These are phyloP conservation scores for Macroventuria anomochaeta DNA, from an alignment of 2,329 filamentous ascomycete genomes.

Conservation along the genomic window DNA sequence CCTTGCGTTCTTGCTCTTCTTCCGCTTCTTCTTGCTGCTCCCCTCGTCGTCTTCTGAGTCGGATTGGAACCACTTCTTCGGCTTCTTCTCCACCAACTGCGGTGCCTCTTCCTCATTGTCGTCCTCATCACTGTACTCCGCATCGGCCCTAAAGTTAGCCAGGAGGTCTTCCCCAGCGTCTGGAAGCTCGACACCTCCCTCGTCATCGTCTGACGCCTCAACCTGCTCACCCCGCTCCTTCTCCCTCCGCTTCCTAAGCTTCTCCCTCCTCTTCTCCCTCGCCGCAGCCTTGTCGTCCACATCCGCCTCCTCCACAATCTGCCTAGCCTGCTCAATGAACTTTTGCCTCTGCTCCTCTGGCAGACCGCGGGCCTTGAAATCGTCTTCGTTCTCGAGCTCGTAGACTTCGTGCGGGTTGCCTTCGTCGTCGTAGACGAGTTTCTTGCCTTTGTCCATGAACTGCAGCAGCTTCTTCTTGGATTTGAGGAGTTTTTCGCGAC, in stretches of 20 bases:
- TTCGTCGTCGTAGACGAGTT: constrained; percentile 91
- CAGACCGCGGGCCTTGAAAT: constrained; percentile 76
- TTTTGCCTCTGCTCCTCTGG: constrained; percentile 76
- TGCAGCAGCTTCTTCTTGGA: constrained; percentile 95
- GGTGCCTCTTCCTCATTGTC: constrained; percentile 52
- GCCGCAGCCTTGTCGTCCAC: constrained; percentile 80
- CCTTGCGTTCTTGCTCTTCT: constrained; percentile 57
- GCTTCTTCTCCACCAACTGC: constrained; percentile 63
- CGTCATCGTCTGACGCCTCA: constrained; percentile 35
- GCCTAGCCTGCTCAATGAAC: constrained; percentile 79
- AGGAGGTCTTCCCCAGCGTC: constrained; percentile 48
- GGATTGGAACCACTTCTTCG: constrained; percentile 81
- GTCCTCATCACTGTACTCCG: constrained; percentile 51
- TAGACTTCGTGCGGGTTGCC: constrained; percentile 85
- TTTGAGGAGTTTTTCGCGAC: constrained; percentile 90
- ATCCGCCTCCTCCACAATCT: constrained; percentile 76
- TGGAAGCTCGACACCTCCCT: constrained; percentile 38
- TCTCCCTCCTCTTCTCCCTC: constrained; percentile 78
- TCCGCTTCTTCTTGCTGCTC: constrained; percentile 47
- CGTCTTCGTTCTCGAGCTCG: constrained; percentile 83
- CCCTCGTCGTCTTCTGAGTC: constrained; percentile 62
- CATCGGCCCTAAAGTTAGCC: constrained; percentile 53
- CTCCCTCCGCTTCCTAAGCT: constrained; percentile 75
- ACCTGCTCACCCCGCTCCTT: constrained; percentile 60
- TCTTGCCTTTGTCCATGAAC: constrained; percentile 84